Base-by-base conservation (phyloP, 768 basidiomycete genomes). In the Mycena vitilis region DNA sequence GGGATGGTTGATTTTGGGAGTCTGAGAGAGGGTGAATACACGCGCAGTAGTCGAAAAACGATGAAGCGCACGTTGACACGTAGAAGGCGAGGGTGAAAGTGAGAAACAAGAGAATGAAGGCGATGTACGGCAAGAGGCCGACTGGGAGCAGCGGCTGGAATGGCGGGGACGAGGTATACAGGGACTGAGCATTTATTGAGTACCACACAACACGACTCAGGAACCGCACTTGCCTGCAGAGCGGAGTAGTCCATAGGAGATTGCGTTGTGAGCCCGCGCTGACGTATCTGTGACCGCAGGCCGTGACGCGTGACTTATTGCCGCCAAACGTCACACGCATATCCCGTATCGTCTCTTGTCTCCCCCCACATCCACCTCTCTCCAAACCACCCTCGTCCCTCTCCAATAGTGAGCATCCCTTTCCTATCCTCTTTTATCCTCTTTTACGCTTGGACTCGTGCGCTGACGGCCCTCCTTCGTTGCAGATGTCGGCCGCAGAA, bases 71-170 rank as follows among this genome's bases (percentile, higher is more conserved):
- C 90, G 89, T 97, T 68, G 95, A 91, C 79, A 94, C 95, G 82
- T 96, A 95, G 84, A 97, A 97, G 0, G 92, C 87, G 48, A 96
- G 88, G n/a, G 76, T 87, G 76, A 98, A 96, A 1, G 95, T 95
- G 20, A 88, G 81, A 1, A 87, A 75, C 51, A 97, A 86, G 69
- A 93, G 87, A 69, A 91, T 62, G 74, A 93, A 87, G 11, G 95
- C 92, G 73, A 96, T 81, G 76, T 85, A 89, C 4, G 94, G 93
- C 38, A 98, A 84, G 23, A 91, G 75, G 1, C 80, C 77, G 36
- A 90, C 87, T n/a, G 93, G 83, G 60, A 96, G 78, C 72, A 86
- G 78, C 22, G 95, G 94, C 4, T 83, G 68, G 80, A 95, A 97
- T 0, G 93, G 76, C 3, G 94, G 91, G 37, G 91, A 80, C 0